Evolutionary conservation across 331 rosid genomes (phyloP), one percentile per base, ranked within the genome.

Genomic region (Cydonia oblonga): DNA sequence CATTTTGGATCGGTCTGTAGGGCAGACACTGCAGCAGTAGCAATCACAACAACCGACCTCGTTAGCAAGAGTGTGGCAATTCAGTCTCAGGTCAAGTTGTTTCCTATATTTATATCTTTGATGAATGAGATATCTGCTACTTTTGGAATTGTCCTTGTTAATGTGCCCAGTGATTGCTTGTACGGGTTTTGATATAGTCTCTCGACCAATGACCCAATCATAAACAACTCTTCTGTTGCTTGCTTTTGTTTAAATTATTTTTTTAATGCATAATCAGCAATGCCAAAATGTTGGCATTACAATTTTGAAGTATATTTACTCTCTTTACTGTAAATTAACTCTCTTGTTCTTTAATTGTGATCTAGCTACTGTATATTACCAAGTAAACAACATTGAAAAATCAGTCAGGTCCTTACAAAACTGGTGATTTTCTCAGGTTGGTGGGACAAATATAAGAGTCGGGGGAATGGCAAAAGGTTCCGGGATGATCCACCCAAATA

Each of bases 381-480:
- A 8, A 20, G 29, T 11, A 33, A 20, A 64, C 23, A 18, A 54
- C 24, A 7, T 70, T 44, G 30, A 7, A 54, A n/a, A 58, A 51
- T 35, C 56, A 73, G 66, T 59, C 58, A 6, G 56, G 20, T 64
- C 29, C 71, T 78, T 51, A 59, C 67, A 56, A 60, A 40, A 44
- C 79, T 73, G 60, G 26, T 81, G 59, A 75, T 38, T 81, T 81
- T 67, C 62, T 64, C 82, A 93, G 98, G 83, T 91, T 84, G 96
- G 96, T 71, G 87, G 86, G 52, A 80, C 83, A 61, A 89, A 72
- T 69, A 79, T 93, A 68, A 86, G 87, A 78, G 59, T 93, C 69
- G 98, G 97, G 70, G 98, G 97, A 70, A 93, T 93, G 97, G 96
- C 98, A 44, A 91, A 93, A 78, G 98, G 98, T 72, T 93, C 97